Base-by-base conservation (phyloP, 2,329 filamentous ascomycete species). In the Dendrostoma leiphaemia region DNA sequence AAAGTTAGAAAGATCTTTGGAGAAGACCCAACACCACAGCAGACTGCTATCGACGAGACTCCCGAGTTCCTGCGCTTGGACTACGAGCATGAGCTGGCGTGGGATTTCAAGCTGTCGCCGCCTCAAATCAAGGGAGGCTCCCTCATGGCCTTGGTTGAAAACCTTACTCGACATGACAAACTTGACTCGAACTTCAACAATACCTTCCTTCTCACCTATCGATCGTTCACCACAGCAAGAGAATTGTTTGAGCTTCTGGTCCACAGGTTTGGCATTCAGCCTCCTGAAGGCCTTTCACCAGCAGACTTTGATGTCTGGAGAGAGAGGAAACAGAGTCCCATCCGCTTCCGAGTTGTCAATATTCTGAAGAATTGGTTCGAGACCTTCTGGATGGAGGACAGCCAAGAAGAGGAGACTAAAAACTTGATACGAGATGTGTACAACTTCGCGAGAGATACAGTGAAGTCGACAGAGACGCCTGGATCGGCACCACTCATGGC, bases 281-380 rank as follows among this genome's bases (percentile, higher is more conserved):
- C 94, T 19, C 93, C 93, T 0, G 86, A 90, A 61, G 91, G 90
- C 6, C 76, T 99, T 48, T 84, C 77, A 8, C 81, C 83, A 51
- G 74, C 81, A 35, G 91, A 97, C 60, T 91, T 89, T 63, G 90
- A 96, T 52, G 78, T 83, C 28, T 99, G 94, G 94, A 84, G 89
- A 32, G 91, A 96, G 67, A 86, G 87, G 67, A 99, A 99, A 74
- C 94, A 97, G 69, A 97, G 95, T 67, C 89, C 91, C 5, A 97
- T 97, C 58, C 84, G 94, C 32, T 96, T 99, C 75, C 86, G 94
- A 38, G 92, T 99, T 2, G 91, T 99, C 60, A 99, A 97, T 66
- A 97, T 97, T 60, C 76, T 99, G 45, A 97, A 97, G 79, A 95
- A 85, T 71, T 99, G 94, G 94, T 94, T 99, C 62, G 94, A 97